Conservation (phyloP, 2,329 filamentous ascomycete species). For the Colletotrichum sp. region DNA sequence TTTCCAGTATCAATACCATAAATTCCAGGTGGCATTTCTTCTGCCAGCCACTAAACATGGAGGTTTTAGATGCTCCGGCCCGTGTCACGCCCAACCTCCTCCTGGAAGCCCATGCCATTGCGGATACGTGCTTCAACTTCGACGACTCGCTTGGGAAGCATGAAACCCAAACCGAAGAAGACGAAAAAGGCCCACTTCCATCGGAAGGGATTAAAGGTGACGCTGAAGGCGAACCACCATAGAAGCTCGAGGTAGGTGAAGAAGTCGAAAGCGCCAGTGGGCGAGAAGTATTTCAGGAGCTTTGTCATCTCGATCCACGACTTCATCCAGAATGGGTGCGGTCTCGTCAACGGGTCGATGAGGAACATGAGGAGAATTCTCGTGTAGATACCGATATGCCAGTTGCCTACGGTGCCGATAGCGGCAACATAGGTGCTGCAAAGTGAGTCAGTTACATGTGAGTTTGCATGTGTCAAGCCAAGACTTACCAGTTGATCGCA, state of each 20-base stretch:
- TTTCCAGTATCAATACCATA: not conserved
- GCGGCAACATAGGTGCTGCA: slow-evolving; percentile 79
- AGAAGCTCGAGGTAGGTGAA: slow-evolving; percentile 86
- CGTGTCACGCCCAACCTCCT: slow-evolving; percentile 30
- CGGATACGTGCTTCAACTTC: slow-evolving; percentile 67
- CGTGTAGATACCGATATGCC: slow-evolving; percentile 90
- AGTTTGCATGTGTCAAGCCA: not conserved
- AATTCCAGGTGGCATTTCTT: not conserved
- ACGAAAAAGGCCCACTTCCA: slow-evolving; percentile 93
- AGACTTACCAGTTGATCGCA: slow-evolving; percentile 68
- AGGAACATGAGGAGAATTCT: slow-evolving; percentile 87
- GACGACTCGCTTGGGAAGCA: slow-evolving; percentile 70
- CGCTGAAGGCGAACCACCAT: slow-evolving; percentile 85
- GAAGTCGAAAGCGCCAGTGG: slow-evolving; percentile 83
- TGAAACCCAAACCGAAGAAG: slow-evolving; percentile 74
- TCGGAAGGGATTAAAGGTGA: slow-evolving; percentile 81
- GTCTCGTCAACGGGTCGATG: slow-evolving; percentile 76
- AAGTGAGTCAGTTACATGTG: not conserved
- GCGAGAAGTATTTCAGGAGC: slow-evolving; percentile 70
- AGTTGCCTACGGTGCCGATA: slow-evolving; percentile 84
- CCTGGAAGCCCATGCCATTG: slow-evolving; percentile 51
- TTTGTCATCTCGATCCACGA: slow-evolving; percentile 87
- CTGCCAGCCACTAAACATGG: not conserved
- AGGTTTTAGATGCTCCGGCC: slow-evolving; percentile 34
- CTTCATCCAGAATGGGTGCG: slow-evolving; percentile 77